Evolutionary conservation across 768 basidiomycete genomes (phyloP).

Genomic region (Tulasnella sp.): DNA sequence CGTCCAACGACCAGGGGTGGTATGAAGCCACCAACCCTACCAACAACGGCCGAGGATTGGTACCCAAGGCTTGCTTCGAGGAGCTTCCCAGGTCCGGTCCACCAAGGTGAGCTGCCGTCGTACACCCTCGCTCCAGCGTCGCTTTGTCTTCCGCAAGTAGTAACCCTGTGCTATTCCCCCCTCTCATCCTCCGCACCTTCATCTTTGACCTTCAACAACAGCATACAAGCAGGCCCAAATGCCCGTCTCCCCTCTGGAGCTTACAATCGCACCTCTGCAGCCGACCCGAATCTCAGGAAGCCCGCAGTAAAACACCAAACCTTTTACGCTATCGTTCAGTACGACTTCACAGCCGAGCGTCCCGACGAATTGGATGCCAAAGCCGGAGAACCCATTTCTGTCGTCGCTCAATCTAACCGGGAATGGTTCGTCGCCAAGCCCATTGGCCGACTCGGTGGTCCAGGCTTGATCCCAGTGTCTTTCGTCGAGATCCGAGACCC

Average conservation of each 20-base stretch:
- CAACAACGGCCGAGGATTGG: constrained; percentile 80
- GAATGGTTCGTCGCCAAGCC: constrained; percentile 99
- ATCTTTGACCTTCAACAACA: neutral
- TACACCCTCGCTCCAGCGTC: neutral
- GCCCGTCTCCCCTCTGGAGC: constrained; percentile 12
- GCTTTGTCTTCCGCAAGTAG: neutral
- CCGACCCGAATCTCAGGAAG: constrained; percentile 9
- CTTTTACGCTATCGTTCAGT: constrained; percentile 89
- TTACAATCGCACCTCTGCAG: constrained; percentile 12
- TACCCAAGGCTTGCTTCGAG: constrained; percentile 80
- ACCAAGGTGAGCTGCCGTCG: neutral
- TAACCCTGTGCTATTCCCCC: neutral
- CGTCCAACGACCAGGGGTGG: constrained; percentile 37
- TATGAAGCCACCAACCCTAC: constrained; percentile 95
- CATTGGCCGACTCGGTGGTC: constrained; percentile 87
- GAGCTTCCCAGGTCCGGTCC: constrained; percentile 61
- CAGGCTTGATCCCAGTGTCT: constrained; percentile 91
- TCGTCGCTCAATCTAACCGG: constrained; percentile 98
- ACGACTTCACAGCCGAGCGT: constrained; percentile 92
- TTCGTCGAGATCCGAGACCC: constrained; percentile 97
- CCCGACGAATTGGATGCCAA: constrained; percentile 94
- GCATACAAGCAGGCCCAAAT: constrained; percentile 14
- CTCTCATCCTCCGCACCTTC: neutral
- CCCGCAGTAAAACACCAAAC: constrained; percentile 39
- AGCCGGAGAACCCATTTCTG: constrained; percentile 85